phyloP scores from a whole-genome alignment of 371 early-diverging fungal genomes.

The Cokeromyces recurvatus region DNA sequence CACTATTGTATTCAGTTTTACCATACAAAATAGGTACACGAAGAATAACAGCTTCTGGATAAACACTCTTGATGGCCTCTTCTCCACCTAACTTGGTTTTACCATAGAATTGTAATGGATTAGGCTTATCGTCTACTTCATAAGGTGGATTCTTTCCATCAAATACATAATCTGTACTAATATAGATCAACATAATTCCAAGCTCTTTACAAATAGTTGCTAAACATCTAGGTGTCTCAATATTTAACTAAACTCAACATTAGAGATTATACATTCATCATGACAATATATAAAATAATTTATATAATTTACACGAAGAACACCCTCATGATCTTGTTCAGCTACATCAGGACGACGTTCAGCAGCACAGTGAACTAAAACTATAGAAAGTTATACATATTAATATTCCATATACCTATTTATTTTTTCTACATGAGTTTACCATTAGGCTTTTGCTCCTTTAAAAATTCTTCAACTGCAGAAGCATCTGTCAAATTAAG shows the following conservation, averaged over 20 bases:
- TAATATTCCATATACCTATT: no score
- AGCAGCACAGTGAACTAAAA: constrained; percentile 83
- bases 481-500: constrained; percentile 62
- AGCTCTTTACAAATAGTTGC: constrained; percentile 46
- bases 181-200: constrained; percentile 64
- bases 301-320: constrained; percentile 36
- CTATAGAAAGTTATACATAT: no score
- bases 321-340: constrained; percentile 57
- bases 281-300: no score
- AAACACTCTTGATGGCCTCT: constrained; percentile 48
- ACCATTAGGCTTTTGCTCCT: constrained; percentile 59
- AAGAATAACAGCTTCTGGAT: constrained; percentile 62
- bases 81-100: constrained; percentile 75
- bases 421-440: no score
- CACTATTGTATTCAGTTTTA: constrained; percentile 55
- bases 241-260: constrained; percentile 53
- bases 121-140: constrained; percentile 59
- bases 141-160: constrained; percentile 83
- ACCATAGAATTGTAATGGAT: constrained; percentile 83
- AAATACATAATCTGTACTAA: constrained; percentile 93
- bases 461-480: constrained; percentile 53
- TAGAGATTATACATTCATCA: neutral
- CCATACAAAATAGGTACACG: constrained; percentile 86
- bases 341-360: constrained; percentile 87
- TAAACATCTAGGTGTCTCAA: constrained; percentile 53